Percentiles rank a stretch among this genome's conserved stretches.
phyloP scores from a whole-genome alignment of 1,139 yeast genomes.

The Waltiozyma sp. region DNA sequence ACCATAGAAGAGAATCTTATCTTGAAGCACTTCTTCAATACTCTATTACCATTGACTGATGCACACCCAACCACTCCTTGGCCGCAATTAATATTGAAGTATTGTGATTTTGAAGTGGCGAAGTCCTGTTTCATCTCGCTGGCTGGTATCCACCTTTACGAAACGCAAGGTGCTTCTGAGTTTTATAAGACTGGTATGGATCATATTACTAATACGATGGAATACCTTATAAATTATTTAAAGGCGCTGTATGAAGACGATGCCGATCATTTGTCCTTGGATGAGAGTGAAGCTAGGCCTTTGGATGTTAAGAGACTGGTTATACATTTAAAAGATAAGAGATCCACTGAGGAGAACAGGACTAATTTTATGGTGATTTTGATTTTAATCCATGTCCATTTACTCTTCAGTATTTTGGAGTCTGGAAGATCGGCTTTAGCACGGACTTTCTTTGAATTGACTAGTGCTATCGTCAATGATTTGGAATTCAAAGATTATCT shows the following conservation, averaged over 20 bases:
- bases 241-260: constrained; percentile 2
- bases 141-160: constrained; percentile 43
- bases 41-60: constrained; percentile 38
- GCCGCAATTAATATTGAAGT: constrained; percentile 44
- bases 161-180: constrained; percentile 37
- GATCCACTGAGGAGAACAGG: constrained; percentile 25
- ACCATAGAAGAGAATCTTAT: constrained; percentile 37
- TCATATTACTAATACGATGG: constrained; percentile 43
- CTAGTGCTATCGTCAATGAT: constrained; percentile 36
- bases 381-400: constrained; percentile 39
- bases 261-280: constrained; percentile 12
- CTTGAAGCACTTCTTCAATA: constrained; percentile 41
- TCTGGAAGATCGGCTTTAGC: constrained; percentile 41
- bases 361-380: constrained; percentile 39
- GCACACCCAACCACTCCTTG: constrained; percentile 49
- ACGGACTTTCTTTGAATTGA: constrained; percentile 35
- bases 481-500: constrained; percentile 23
- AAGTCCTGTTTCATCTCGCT: constrained; percentile 42
- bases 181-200: constrained; percentile 38
- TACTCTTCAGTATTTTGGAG: constrained; percentile 39
- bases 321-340: constrained; percentile 22
- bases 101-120: constrained; percentile 45
- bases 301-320: constrained; percentile 23
- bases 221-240: constrained; percentile 32
- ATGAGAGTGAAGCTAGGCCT: constrained; percentile 6